A percentile compares a stretch with the other conserved stretches of the same genome.
These are phyloP conservation scores for Biscutella auriculata DNA, from an alignment of 441 rosid species.

Conservation along the genomic window DNA sequence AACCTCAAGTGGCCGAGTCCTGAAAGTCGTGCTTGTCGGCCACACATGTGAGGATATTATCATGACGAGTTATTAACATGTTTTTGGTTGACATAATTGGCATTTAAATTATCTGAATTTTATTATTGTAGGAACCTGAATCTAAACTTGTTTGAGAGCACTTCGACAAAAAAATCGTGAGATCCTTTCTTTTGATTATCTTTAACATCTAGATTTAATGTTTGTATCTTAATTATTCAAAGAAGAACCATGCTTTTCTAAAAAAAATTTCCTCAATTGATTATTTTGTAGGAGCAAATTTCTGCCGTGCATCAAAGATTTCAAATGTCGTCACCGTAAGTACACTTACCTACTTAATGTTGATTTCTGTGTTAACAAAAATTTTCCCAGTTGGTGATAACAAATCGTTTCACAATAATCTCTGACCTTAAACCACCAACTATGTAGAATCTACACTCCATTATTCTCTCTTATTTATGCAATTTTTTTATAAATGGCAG, in stretches of 20 bases:
- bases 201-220: neutral
- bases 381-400: neutral
- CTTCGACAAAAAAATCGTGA: conserved; percentile 37
- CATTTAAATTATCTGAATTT: conserved; percentile 3
- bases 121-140: conserved; percentile 47
- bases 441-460: neutral
- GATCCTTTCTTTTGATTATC: conserved; percentile 19
- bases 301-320: conserved; percentile 50
- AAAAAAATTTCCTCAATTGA: neutral
- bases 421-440: neutral
- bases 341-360: conserved; percentile 1
- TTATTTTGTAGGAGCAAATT: conserved; percentile 28
- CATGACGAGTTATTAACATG: neutral
- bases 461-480: neutral
- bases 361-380: neutral
- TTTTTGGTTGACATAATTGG: conserved; percentile 1
- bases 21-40: conserved; percentile 45
- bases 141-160: conserved; percentile 59
- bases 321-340: conserved; percentile 60
- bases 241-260: neutral
- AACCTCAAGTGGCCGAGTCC: conserved; percentile 57
- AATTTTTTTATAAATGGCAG: conserved; percentile 23
- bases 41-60: conserved; percentile 38
- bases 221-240: neutral
- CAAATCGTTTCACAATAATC: neutral